phyloP scores from a whole-genome alignment of 2,329 filamentous ascomycete genomes.

The Ophiostoma ips region DNA sequence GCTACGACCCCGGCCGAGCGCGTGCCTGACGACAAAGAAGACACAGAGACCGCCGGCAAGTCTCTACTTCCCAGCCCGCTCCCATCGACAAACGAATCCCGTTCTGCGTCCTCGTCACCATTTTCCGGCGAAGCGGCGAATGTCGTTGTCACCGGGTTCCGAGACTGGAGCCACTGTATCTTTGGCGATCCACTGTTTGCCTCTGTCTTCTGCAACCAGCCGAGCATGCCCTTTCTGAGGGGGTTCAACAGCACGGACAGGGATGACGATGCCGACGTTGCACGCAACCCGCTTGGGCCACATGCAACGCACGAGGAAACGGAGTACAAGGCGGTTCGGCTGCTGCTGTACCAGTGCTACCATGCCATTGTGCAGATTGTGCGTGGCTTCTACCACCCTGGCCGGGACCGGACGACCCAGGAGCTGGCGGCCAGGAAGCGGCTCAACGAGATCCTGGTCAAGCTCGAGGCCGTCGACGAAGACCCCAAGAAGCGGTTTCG shows the following conservation, averaged over 20 bases:
- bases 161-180: conserved; percentile 43
- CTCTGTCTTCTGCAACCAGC: conserved; percentile 31
- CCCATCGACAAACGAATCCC: background rate
- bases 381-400: conserved; percentile 39
- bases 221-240: conserved; percentile 30
- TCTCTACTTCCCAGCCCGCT: background rate
- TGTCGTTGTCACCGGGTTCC: conserved; percentile 34
- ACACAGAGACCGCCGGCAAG: background rate
- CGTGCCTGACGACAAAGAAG: background rate
- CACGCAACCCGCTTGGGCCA: conserved; percentile 1
- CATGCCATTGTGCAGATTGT: conserved; percentile 39
- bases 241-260: conserved; percentile 27
- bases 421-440: conserved; percentile 40
- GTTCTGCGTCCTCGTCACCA: background rate
- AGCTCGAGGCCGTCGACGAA: conserved; percentile 24
- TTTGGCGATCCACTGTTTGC: conserved; percentile 47
- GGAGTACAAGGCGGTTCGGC: conserved; percentile 26
- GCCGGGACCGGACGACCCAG: conserved; percentile 30
- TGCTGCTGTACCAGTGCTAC: conserved; percentile 45
- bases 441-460: conserved; percentile 32
- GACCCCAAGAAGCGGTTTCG: conserved; percentile 20
- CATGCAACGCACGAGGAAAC: conserved; percentile 6
- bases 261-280: background rate
- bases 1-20: background rate
- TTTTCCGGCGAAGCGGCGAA: background rate